A percentile compares a stretch with the other conserved stretches of the same genome.
Evolutionary conservation across 176 grass and related monocot genomes (phyloP).

Genomic region (Oryza coarctata): DNA sequence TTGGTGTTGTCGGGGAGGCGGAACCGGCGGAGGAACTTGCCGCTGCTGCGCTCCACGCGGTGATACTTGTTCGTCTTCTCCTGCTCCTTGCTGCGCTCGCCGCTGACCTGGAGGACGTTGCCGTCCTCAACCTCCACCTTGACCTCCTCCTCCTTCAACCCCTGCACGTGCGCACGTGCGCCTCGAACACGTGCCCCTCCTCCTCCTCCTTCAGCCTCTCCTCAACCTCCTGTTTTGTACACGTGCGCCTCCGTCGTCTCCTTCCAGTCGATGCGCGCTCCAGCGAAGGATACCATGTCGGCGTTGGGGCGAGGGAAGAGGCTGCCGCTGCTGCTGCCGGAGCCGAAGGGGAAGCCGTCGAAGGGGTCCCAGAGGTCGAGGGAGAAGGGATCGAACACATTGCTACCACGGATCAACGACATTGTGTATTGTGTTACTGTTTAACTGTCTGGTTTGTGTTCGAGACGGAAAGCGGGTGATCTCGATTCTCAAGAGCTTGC

Average conservation of each 20-base stretch:
- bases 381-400: slow-evolving; percentile 51
- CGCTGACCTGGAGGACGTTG: slow-evolving; percentile 41
- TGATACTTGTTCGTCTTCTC: slow-evolving; percentile 40
- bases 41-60: slow-evolving; percentile 40
- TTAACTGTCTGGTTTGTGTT: neutral
- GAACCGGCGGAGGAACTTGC: slow-evolving; percentile 40
- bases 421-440: neutral
- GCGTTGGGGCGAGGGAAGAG: neutral
- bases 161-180: slow-evolving; percentile 38
- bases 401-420: slow-evolving; percentile 35
- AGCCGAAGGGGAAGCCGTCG: slow-evolving; percentile 25
- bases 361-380: slow-evolving; percentile 37
- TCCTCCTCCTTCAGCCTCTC: slow-evolving; percentile 36
- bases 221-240: no score
- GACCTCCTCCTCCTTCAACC: slow-evolving; percentile 38
- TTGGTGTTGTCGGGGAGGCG: slow-evolving; percentile 29
- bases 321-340: slow-evolving; percentile 6
- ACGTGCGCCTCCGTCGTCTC: slow-evolving; percentile 34
- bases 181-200: slow-evolving; percentile 35
- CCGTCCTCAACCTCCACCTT: slow-evolving; percentile 43
- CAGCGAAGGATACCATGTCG: neutral
- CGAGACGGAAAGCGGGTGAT: neutral
- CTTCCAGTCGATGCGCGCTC: slow-evolving; percentile 31
- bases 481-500: neutral
- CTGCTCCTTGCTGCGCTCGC: slow-evolving; percentile 38